phyloP scores from a whole-genome alignment of 1,284 basidiomycete species.

The Anthracocystis setariae region DNA sequence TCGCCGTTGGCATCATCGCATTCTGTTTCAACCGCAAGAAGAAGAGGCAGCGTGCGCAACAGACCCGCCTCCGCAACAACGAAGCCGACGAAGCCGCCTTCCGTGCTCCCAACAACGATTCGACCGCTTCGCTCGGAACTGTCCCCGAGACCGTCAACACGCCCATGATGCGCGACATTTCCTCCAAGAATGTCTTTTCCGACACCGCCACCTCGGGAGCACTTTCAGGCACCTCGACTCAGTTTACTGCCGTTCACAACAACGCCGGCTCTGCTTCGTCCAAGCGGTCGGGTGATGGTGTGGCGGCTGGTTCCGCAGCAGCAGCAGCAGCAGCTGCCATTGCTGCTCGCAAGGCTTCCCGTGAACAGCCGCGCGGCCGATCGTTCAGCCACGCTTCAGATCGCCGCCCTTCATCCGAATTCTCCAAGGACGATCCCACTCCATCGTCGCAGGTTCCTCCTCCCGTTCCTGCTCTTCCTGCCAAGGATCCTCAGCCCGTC shows the following conservation, averaged over 20 bases:
- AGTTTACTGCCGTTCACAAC: slow-evolving; percentile 21
- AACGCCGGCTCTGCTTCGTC: not conserved
- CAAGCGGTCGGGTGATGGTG: slow-evolving; percentile 9
- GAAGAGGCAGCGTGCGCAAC: slow-evolving; percentile 34
- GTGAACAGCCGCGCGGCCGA: slow-evolving; percentile 32
- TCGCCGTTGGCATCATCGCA: slow-evolving; percentile 24
- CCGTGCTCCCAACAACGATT: slow-evolving; percentile 51
- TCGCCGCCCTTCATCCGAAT: slow-evolving; percentile 29
- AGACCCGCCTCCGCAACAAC: slow-evolving; percentile 33
- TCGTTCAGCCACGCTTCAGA: slow-evolving; percentile 28
- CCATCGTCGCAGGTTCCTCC: slow-evolving; percentile 34
- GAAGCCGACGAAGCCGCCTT: slow-evolving; percentile 48
- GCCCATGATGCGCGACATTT: slow-evolving; percentile 51
- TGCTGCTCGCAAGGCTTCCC: slow-evolving; percentile 44
- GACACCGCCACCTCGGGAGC: slow-evolving; percentile 33
- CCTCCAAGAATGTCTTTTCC: slow-evolving; percentile 49
- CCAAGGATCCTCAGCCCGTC: slow-evolving; percentile 3
- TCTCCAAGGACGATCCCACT: slow-evolving; percentile 19
- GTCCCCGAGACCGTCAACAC: slow-evolving; percentile 45
- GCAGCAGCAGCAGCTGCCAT: slow-evolving; percentile 39
- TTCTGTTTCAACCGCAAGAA: slow-evolving; percentile 46
- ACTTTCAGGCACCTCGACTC: slow-evolving; percentile 24
- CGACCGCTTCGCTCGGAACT: slow-evolving; percentile 44
- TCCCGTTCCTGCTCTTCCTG: slow-evolving; percentile 38
- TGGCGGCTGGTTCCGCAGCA: slow-evolving; percentile 25